phyloP scores from a whole-genome alignment of 805 yeast genomes.

The Komagataella populi region DNA sequence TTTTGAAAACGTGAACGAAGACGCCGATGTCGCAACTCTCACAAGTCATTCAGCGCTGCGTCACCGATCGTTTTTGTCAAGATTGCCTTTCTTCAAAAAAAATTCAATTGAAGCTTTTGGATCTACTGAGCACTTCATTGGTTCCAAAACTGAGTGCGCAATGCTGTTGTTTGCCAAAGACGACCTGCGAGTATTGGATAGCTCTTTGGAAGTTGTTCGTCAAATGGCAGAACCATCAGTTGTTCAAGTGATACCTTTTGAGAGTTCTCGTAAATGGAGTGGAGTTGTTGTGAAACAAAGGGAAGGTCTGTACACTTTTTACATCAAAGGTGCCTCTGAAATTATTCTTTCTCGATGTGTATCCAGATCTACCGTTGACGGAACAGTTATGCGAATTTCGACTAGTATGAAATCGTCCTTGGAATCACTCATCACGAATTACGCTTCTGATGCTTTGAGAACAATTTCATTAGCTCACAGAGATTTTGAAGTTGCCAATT shows the following conservation, averaged over 20 bases:
- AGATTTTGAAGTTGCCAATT: conserved; percentile 36
- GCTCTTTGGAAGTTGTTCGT: conserved; percentile 30
- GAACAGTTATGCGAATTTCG: conserved; percentile 14
- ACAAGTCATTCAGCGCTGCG: background rate
- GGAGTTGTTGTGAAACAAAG: conserved; percentile 49
- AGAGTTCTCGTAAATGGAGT: conserved; percentile 87
- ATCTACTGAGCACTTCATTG: conserved; percentile 50
- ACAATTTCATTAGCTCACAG: conserved; percentile 81
- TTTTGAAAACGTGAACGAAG: conserved; percentile 45
- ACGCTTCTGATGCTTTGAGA: conserved; percentile 73
- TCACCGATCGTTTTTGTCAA: background rate
- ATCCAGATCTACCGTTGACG: conserved; percentile 19
- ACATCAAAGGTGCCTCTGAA: conserved; percentile 92
- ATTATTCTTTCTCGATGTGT: conserved; percentile 55
- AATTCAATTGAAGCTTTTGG: background rate
- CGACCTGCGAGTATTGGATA: conserved; percentile 31
- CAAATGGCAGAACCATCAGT: conserved; percentile 25
- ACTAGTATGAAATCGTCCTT: conserved; percentile 16
- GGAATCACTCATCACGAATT: conserved; percentile 21
- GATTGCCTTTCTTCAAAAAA: background rate
- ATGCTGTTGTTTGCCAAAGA: conserved; percentile 54
- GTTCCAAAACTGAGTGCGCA: conserved; percentile 93
- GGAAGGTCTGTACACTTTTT: conserved; percentile 40
- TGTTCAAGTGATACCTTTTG: conserved; percentile 77
- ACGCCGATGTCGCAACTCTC: conserved; percentile 3